Conservation (phyloP, 805 yeast genomes). For the Starmerella bacillaris region DNA sequence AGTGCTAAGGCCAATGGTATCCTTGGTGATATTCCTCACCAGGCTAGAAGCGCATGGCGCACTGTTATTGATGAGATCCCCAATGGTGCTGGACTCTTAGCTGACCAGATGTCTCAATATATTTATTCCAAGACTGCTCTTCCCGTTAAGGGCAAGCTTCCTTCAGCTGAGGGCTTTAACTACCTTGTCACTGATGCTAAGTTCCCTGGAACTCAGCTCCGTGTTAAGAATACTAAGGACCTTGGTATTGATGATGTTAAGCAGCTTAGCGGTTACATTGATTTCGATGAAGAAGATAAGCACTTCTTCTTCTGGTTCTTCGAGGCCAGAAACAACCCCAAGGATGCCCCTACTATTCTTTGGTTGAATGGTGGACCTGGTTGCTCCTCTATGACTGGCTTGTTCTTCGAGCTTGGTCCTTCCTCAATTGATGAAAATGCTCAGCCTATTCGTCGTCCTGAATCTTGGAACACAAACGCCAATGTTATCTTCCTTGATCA, state of each 20-base stretch:
- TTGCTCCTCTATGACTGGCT: constrained; percentile 73
- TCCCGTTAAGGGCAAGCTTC: constrained; percentile 4
- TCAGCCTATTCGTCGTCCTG: constrained; percentile 51
- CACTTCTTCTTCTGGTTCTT: constrained; percentile 76
- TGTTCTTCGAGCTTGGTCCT: constrained; percentile 76
- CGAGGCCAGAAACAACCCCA: constrained; percentile 78
- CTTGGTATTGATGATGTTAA: constrained; percentile 69
- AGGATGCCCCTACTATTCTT: constrained; percentile 61
- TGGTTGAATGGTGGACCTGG: constrained; percentile 97
- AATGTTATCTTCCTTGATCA: constrained; percentile 75
- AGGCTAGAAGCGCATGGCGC: constrained; percentile 20
- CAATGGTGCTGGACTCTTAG: constrained; percentile 17
- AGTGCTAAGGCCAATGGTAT: constrained; percentile 11
- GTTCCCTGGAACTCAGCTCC: constrained; percentile 27
- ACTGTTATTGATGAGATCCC: constrained; percentile 19
- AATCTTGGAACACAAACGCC: constrained; percentile 74
- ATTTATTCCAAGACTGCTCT: constrained; percentile 6
- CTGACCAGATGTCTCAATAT: constrained; percentile 13
- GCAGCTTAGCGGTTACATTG: constrained; percentile 75
- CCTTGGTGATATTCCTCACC: constrained; percentile 17
- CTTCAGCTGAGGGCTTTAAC: constrained; percentile 6
- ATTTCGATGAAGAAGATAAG: constrained; percentile 61
- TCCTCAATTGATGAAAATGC: constrained; percentile 43
- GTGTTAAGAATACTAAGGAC: constrained; percentile 42
- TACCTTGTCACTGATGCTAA: constrained; percentile 9